phyloP scores from a whole-genome alignment of 108 stramenopile species.

The Mediolabrus comicus region DNA sequence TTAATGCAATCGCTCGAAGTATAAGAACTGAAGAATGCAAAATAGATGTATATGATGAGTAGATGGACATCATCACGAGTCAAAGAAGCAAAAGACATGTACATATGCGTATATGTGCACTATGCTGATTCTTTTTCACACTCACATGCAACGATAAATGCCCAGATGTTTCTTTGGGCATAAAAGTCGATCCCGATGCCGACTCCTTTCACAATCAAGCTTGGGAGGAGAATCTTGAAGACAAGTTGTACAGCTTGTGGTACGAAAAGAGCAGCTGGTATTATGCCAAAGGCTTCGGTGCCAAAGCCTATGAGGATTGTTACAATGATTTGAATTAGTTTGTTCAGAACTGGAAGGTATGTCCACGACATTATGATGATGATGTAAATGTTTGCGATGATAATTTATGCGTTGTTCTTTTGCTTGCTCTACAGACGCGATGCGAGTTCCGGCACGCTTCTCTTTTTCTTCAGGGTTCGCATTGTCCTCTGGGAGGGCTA shows the following conservation, averaged over 20 bases:
- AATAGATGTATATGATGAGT: no score
- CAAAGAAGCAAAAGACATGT: no score
- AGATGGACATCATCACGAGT: not conserved
- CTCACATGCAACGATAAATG: constrained; percentile 29
- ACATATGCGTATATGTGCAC: no score
- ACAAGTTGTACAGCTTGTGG: constrained; percentile 37
- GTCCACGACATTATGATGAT: constrained; percentile 20
- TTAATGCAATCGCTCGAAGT: constrained; percentile 29
- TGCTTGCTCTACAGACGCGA: no score
- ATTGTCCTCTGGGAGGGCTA: no score
- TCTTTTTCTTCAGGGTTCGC: no score
- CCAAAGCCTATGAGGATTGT: constrained; percentile 27
- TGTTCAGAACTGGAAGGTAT: constrained; percentile 38
- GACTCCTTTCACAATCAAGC: constrained; percentile 34
- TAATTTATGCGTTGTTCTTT: no score
- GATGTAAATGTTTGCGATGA: not conserved
- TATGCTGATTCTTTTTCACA: not conserved
- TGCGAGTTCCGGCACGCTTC: no score
- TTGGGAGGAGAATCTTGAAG: constrained; percentile 43
- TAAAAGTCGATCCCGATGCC: constrained; percentile 52
- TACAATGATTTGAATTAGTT: constrained; percentile 21
- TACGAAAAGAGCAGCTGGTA: constrained; percentile 26
- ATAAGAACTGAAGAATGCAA: constrained; percentile 15
- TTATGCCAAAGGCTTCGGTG: constrained; percentile 12
- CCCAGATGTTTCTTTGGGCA: constrained; percentile 39